Percentiles rank a stretch among this genome's conserved stretches.
phyloP scores from a whole-genome alignment of 768 basidiomycete genomes.

The Podaxis sp. region DNA sequence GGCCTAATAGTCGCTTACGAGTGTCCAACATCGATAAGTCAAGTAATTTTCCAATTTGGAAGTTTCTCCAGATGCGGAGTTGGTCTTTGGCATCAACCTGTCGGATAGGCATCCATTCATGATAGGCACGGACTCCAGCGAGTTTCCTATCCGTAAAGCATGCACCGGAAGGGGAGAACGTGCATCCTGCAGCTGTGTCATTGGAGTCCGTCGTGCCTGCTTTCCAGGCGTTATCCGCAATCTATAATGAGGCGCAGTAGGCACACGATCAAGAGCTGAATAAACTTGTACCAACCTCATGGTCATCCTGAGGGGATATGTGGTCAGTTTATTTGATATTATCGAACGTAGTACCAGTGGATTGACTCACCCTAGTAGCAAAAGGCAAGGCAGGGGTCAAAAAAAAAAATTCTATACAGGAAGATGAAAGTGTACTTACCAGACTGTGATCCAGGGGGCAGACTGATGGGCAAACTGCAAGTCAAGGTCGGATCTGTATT shows the following conservation, averaged over 20 bases:
- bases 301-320: conserved; percentile 40
- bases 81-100: conserved; percentile 55
- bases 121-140: conserved; percentile 57
- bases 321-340: conserved; percentile 4
- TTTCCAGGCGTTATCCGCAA: conserved; percentile 59
- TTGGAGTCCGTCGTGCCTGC: conserved; percentile 56
- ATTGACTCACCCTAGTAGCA: not conserved
- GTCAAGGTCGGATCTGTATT: conserved; percentile 53
- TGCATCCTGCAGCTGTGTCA: conserved; percentile 48
- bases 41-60: conserved; percentile 62
- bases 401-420: not conserved
- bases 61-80: conserved; percentile 62
- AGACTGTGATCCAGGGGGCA: conserved; percentile 58
- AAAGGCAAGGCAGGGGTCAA: not conserved
- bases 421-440: conserved; percentile 29
- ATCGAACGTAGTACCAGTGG: not conserved
- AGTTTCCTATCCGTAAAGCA: conserved; percentile 62
- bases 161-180: conserved; percentile 51
- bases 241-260: conserved; percentile 24
- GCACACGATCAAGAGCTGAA: not conserved
- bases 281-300: conserved; percentile 35
- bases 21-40: conserved; percentile 66
- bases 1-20: conserved; percentile 30
- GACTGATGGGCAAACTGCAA: conserved; percentile 47
- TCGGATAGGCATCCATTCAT: conserved; percentile 65